phyloP scores from a whole-genome alignment of 148 eudicot species.

The Persicaria tinctoria region DNA sequence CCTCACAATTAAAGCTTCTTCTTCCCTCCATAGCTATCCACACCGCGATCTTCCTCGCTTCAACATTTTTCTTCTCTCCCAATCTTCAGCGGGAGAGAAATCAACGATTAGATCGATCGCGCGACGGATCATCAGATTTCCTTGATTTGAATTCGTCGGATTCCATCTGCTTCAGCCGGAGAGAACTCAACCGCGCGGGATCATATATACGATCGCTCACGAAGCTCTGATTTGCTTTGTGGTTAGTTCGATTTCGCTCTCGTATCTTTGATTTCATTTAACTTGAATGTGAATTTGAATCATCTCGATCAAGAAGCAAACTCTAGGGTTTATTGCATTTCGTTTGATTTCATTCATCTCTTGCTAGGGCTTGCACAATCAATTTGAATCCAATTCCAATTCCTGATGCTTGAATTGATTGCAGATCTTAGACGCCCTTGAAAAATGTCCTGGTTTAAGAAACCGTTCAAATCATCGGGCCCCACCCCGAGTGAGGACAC shows the following conservation, averaged over 20 bases:
- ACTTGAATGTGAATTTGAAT: too few relatives aligned
- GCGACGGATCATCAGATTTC: neutral
- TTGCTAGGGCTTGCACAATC: too few relatives aligned
- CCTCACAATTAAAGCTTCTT: neutral
- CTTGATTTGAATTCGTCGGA: neutral
- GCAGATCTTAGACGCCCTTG: conserved; percentile 6
- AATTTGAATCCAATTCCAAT: neutral
- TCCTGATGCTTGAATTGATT: neutral
- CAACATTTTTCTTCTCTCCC: neutral
- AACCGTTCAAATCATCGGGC: neutral
- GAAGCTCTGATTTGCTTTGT: neutral
- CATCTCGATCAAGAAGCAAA: too few relatives aligned
- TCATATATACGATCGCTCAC: neutral
- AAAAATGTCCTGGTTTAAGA: conserved; percentile 10
- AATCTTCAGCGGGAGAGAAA: conserved; percentile 6
- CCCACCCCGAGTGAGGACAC: neutral
- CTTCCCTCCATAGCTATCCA: conserved; percentile 3
- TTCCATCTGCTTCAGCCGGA: neutral
- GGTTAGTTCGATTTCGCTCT: neutral
- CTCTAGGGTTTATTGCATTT: neutral
- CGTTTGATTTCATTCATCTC: too few relatives aligned
- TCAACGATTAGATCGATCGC: neutral
- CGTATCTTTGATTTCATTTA: too few relatives aligned
- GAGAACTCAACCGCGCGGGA: too few relatives aligned
- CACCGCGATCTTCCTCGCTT: neutral